A percentile compares a stretch with the other conserved stretches of the same genome.
phyloP scores from a whole-genome alignment of 768 basidiomycete species.

The Wakefieldia striispora region DNA sequence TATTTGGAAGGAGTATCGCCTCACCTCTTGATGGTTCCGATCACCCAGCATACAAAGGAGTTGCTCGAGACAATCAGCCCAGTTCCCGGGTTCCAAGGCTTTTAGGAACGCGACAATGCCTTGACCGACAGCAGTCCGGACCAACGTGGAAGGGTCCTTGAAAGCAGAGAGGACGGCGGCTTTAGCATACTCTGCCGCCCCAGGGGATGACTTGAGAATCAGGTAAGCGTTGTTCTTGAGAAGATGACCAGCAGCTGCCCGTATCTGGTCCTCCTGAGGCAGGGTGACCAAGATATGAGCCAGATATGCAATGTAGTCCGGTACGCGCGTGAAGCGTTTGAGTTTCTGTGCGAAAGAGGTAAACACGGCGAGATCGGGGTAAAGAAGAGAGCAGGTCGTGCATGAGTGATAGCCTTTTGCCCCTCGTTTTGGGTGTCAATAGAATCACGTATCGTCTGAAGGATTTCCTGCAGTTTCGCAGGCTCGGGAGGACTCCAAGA shows the following conservation, averaged over 20 bases:
- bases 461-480: slow-evolving; percentile 86
- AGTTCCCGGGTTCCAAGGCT: slow-evolving; percentile 84
- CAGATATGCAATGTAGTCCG: slow-evolving; percentile 95
- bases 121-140: slow-evolving; percentile 91
- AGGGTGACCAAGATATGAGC: slow-evolving; percentile 85
- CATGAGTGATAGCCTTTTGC: slow-evolving; percentile 82
- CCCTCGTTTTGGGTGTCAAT: slow-evolving; percentile 71
- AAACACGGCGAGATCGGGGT: slow-evolving; percentile 17
- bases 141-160: slow-evolving; percentile 76
- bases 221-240: slow-evolving; percentile 93
- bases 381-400: slow-evolving; percentile 35
- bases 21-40: slow-evolving; percentile 82
- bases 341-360: slow-evolving; percentile 60
- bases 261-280: slow-evolving; percentile 83
- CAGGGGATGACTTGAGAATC: slow-evolving; percentile 63
- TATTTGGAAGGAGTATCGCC: no score
- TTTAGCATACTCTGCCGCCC: slow-evolving; percentile 74
- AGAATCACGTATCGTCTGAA: slow-evolving; percentile 88
- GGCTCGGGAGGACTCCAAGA: slow-evolving; percentile 77
- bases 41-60: slow-evolving; percentile 83
- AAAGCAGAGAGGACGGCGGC: slow-evolving; percentile 77
- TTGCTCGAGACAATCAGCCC: slow-evolving; percentile 91
- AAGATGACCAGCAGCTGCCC: slow-evolving; percentile 93
- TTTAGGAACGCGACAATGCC: slow-evolving; percentile 89
- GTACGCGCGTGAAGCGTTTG: slow-evolving; percentile 80